phyloP scores from a whole-genome alignment of 805 yeast species.

The Saitoella complicata region DNA sequence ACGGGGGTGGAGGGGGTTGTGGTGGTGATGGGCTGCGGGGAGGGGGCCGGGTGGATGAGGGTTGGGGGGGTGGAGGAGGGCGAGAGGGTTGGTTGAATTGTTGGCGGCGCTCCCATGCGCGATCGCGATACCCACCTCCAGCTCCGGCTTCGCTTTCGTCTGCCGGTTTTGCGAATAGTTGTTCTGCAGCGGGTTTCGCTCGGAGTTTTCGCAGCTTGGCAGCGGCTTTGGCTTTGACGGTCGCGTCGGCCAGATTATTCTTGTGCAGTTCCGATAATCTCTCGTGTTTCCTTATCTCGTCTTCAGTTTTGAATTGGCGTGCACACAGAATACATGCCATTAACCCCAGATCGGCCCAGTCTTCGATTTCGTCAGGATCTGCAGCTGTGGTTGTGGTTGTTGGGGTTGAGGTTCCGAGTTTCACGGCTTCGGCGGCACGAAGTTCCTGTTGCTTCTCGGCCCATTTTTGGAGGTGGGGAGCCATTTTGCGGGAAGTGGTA shows the following conservation, averaged over 20 bases:
- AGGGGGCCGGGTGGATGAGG: too few species aligned
- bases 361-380: background rate
- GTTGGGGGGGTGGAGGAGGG: background rate
- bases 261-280: conserved; percentile 8
- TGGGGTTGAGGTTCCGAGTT: background rate
- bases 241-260: conserved; percentile 1
- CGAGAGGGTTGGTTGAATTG: conserved; percentile 5
- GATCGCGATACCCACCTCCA: conserved; percentile 8
- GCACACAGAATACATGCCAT: conserved; percentile 10
- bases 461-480: conserved; percentile 12
- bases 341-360: conserved; percentile 2
- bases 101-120: conserved; percentile 10
- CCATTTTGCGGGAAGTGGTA: conserved; percentile 4
- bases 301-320: conserved; percentile 9
- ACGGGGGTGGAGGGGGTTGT: too few species aligned
- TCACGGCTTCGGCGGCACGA: conserved; percentile 2
- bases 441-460: conserved; percentile 11
- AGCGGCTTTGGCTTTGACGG: background rate
- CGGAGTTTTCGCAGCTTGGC: background rate
- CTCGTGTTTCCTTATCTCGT: conserved; percentile 10
- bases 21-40: too few species aligned
- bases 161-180: background rate
- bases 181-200: background rate
- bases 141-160: background rate
- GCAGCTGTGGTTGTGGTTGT: background rate